Percentiles rank a stretch among this genome's conserved stretches.
phyloP scores from a whole-genome alignment of 2,329 filamentous ascomycete species.

The Penicillium sclerotigenum region DNA sequence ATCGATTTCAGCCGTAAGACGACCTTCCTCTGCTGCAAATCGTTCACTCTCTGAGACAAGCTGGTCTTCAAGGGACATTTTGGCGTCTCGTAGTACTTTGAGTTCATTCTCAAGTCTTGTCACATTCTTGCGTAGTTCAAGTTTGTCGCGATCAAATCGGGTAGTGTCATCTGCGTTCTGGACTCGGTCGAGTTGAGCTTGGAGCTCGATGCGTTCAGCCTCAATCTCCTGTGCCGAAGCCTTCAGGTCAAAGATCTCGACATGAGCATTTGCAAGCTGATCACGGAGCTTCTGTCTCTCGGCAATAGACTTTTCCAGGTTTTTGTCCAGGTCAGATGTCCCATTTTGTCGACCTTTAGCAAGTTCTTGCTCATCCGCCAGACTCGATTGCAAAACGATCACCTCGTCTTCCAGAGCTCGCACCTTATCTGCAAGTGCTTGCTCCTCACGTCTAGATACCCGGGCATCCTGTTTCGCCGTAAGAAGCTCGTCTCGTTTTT shows the following conservation, averaged over 20 bases:
- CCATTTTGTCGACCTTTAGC: conserved; percentile 57
- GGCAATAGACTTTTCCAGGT: conserved; percentile 54
- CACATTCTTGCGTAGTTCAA: conserved; percentile 66
- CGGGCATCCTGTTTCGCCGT: conserved; percentile 66
- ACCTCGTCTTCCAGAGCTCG: conserved; percentile 71
- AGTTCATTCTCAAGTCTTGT: conserved; percentile 66
- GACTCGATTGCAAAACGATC: conserved; percentile 65
- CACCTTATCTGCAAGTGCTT: conserved; percentile 61
- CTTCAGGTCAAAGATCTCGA: conserved; percentile 60
- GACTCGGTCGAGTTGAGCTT: conserved; percentile 56
- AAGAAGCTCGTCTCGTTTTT: conserved; percentile 64
- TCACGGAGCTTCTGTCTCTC: conserved; percentile 65
- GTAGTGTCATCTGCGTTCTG: conserved; percentile 57
- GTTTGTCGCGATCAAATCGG: conserved; percentile 64
- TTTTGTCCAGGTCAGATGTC: conserved; percentile 57
- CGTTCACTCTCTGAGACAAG: conserved; percentile 65
- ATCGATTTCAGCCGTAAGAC: conserved; percentile 50
- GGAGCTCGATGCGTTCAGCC: conserved; percentile 65
- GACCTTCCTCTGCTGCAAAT: conserved; percentile 64
- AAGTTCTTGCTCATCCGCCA: conserved; percentile 64
- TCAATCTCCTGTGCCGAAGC: conserved; percentile 57
- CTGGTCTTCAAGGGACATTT: conserved; percentile 59
- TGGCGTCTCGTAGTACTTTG: conserved; percentile 63
- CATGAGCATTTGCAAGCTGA: conserved; percentile 57
- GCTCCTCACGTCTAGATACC: conserved; percentile 62